Base-by-base conservation (phyloP, 176 grass and related monocot genomes). In the Chloris gayana region DNA sequence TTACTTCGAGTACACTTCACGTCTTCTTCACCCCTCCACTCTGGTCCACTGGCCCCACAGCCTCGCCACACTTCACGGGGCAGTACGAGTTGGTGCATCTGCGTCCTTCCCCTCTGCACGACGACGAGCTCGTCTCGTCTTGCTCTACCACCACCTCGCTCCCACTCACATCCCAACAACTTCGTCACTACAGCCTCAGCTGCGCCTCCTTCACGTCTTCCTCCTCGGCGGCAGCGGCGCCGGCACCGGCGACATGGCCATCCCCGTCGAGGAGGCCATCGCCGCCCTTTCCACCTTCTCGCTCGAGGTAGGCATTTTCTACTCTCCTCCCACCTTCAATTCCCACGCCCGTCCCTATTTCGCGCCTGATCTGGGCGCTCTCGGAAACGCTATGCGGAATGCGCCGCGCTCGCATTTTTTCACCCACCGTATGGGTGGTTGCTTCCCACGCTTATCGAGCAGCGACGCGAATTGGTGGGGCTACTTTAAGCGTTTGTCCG, bases 181-280 rank as follows among this genome's bases (percentile, higher is more conserved):
- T 69, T 19, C n/a, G 59, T 75, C 69, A 49, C 58, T 24, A 68
- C 86, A 62, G 35, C 73, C 31, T 45, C 68, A 33, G 14, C 10
- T 19, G 47, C 26, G 74, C 58, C 50, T 32, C 74, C 54, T 39
- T n/a, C 44, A 11, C 64, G 19, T 31, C 66, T 24, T 53, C 53
- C 60, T 22, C 56, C 67, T 47, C 61, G 25, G 46, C 77, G 58
- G 66, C 54, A 2, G 18, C 45, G 59, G 42, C 66, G 47, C 47
- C 47, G 15, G 25, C 42, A 63, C 53, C 38, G 82, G 71, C 72
- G 77, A 51, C 56, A 98, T 98, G 95, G 87, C 92, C 83, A 98
- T 98, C 81, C 90, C 96, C 25, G 96, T 98, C 45, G 92, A 98
- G 82, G 96, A 98, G 88, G 92, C 92, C 86, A 98, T 98, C 81